Percentiles rank a stretch among this genome's conserved stretches.
Evolutionary conservation across 192 early-diverging fungal genomes (phyloP).

Genomic region (Coemansia sp.): DNA sequence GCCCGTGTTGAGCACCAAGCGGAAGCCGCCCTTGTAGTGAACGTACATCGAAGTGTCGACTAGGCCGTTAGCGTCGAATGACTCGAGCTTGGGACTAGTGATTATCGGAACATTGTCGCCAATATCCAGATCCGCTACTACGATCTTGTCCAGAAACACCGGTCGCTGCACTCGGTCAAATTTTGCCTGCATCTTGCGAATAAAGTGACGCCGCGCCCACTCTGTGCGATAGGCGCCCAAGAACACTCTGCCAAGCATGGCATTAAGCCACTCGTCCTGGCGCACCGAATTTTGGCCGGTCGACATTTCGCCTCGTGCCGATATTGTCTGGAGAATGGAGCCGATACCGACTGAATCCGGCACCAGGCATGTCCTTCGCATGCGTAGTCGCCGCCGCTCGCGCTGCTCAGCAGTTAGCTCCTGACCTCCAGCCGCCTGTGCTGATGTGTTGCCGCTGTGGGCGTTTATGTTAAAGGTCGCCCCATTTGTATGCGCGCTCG

Average conservation of each 20-base stretch:
- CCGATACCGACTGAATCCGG: conserved; percentile 35
- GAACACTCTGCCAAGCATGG: conserved; percentile 78
- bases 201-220: conserved; percentile 60
- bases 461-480: neutral
- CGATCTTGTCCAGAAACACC: conserved; percentile 77
- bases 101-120: conserved; percentile 79
- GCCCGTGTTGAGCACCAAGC: conserved; percentile 72
- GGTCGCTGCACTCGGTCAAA: conserved; percentile 63
- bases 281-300: conserved; percentile 39
- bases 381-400: conserved; percentile 25
- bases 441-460: neutral
- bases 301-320: conserved; percentile 36
- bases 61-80: conserved; percentile 71
- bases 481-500: neutral
- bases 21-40: conserved; percentile 77
- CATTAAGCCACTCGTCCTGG: conserved; percentile 80
- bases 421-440: neutral
- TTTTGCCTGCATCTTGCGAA: conserved; percentile 66
- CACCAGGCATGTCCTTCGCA: conserved; percentile 41
- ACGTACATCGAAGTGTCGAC: conserved; percentile 72
- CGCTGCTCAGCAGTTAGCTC: conserved; percentile 26
- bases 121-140: conserved; percentile 71
- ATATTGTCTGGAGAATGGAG: conserved; percentile 39
- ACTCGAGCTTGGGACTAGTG: conserved; percentile 71
- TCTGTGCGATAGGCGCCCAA: conserved; percentile 69